phyloP scores from a whole-genome alignment of 139 green algal genomes.

The Chlorella sorokiniana region DNA sequence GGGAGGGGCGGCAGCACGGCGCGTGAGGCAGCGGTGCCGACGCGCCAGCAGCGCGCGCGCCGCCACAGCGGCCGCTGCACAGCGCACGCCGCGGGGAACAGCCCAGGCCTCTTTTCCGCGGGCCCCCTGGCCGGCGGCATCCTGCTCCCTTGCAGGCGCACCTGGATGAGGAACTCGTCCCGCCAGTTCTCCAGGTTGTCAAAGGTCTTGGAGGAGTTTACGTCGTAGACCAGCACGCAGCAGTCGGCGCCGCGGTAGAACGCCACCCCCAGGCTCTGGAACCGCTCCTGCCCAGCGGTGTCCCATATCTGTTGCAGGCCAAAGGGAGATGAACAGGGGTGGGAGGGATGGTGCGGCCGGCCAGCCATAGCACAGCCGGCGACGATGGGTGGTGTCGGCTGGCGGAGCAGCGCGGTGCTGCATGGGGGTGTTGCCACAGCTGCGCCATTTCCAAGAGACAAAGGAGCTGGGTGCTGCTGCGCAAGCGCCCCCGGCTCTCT shows the following conservation, averaged over 20 bases:
- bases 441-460: too few relatives aligned
- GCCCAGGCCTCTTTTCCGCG: too few relatives aligned
- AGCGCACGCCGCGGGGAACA: too few relatives aligned
- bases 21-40: not conserved
- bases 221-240: constrained; percentile 98
- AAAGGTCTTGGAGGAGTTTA: constrained; percentile 95
- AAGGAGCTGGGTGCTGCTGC: too few relatives aligned
- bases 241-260: constrained; percentile 99
- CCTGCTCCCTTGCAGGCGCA: constrained; percentile 6
- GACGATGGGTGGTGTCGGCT: too few relatives aligned
- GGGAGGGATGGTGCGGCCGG: not conserved
- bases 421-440: too few relatives aligned
- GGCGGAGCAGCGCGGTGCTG: too few relatives aligned
- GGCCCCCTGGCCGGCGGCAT: too few relatives aligned
- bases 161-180: constrained; percentile 98
- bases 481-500: too few relatives aligned
- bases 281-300: constrained; percentile 97
- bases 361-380: not conserved
- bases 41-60: not conserved
- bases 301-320: constrained; percentile 92
- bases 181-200: constrained; percentile 98
- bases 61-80: too few relatives aligned
- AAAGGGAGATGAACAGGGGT: not conserved
- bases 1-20: not conserved
- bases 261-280: constrained; percentile 95